Base-by-base conservation (phyloP, 1,284 basidiomycete genomes). In the Xanthoconium separans region DNA sequence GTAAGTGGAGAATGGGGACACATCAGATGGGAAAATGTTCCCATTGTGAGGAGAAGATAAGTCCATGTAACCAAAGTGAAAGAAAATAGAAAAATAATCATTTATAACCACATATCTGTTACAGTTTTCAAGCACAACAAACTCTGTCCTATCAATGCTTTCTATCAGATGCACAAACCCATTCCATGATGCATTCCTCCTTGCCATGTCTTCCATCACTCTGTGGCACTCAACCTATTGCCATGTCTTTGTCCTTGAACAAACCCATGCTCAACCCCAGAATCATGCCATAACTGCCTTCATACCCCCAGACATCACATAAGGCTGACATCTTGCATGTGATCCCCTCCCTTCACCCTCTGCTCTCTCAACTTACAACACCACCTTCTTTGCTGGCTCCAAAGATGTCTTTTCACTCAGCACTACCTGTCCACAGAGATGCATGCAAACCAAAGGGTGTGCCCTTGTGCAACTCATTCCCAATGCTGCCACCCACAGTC, bases 311-410 rank as follows among this genome's bases (percentile, higher is more conserved):
- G 60, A 72, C 3, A 70, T 84, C 9, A 67, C 79, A n/a, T 66
- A 74, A 18, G 70, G 71, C 13, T 80, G 82, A 57, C 75, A 82
- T 16, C 74, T 92, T 49, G 82, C 87, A 4, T 95, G 87, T 60
- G 93, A 95, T 65, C 92, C 92, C 1, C 73, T 95, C 1, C 90
- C 91, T 1, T 91, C 93, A 0, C 72, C 70, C 3, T 78, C 79
- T 2, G 73, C 78, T 3, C 65, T 83, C 6, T 87, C 76, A 24
- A 64, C 64, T 30, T 95, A 95, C 70, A 78, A 93, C 57, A 73
- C 78, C 2, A 72, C 70, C 22, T 95, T 93, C 74, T 94, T 95
- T 74, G 70, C 68, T 7, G 83, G 82, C 2, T 73, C 80, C 6
- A 83, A 84, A 53, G 83, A 87, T 55, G 65, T 77, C 20, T 76